These are phyloP conservation scores for Cadophora sp. DNA, from an alignment of 2,329 filamentous ascomycete genomes.

Conservation along the genomic window DNA sequence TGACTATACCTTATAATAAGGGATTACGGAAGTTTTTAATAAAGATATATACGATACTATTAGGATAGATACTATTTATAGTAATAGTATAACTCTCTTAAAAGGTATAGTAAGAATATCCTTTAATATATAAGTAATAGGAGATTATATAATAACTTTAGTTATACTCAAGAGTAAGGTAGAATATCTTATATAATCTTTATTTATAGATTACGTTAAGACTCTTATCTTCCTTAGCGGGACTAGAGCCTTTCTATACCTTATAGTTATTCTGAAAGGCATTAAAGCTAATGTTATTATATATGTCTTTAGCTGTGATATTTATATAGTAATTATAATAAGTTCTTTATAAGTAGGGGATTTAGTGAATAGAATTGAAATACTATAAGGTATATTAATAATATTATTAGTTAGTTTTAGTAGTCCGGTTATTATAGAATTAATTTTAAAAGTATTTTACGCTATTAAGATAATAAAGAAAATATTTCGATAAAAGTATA, in stretches of 20 bases:
- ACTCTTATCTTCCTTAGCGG: neutral
- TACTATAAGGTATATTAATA: neutral
- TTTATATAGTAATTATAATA: neutral
- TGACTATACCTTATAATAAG: constrained; percentile 45
- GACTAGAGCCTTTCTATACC: neutral
- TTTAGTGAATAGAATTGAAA: neutral
- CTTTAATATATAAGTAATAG: neutral
- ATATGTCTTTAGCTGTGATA: neutral
- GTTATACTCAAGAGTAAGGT: neutral
- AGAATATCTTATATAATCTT: neutral
- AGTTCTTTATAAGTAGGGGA: neutral
- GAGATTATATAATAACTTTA: neutral
- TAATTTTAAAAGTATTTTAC: neutral
- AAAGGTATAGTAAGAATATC: neutral
- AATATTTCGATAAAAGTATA: neutral
- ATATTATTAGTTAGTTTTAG: neutral
- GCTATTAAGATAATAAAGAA: neutral
- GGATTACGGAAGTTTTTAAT: constrained; percentile 57
- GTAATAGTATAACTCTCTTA: neutral
- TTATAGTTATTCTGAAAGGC: neutral
- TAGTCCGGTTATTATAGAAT: neutral
- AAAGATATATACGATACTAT: constrained; percentile 54
- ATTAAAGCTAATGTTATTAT: neutral
- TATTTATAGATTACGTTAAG: neutral
- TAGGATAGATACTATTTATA: constrained; percentile 16